Evolutionary conservation across 192 early-diverging fungal species (phyloP).

Genomic region (Coemansia guatemalensis): DNA sequence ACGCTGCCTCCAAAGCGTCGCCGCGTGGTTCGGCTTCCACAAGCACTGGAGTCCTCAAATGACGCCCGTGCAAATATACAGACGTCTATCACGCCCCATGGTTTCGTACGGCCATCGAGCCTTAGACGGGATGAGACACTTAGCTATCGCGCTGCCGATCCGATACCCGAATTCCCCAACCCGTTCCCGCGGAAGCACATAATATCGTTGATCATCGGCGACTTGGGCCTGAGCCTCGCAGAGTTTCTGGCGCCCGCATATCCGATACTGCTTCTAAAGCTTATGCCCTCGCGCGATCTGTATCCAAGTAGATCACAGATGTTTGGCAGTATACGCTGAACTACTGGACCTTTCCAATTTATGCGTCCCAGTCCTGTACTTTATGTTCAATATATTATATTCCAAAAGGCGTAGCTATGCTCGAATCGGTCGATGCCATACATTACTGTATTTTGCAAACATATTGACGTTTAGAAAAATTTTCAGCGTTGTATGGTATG

Average conservation of each 20-base stretch:
- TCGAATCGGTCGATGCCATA: too few relatives aligned
- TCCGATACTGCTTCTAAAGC: conserved; percentile 33
- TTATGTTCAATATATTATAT: too few relatives aligned
- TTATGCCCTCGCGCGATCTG: conserved; percentile 17
- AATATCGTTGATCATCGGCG: conserved; percentile 32
- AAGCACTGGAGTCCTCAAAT: conserved; percentile 21
- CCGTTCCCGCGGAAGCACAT: conserved; percentile 39
- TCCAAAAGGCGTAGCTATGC: too few relatives aligned
- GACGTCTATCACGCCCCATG: conserved; percentile 20
- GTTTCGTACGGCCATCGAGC: conserved; percentile 1
- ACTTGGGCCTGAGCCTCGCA: conserved; percentile 35
- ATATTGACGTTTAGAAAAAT: too few relatives aligned
- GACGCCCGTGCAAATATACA: conserved; percentile 29
- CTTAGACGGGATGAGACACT: conserved; percentile 42
- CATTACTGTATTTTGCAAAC: too few relatives aligned
- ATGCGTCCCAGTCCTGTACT: too few relatives aligned
- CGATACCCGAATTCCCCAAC: conserved; percentile 44
- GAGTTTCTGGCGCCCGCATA: conserved; percentile 38
- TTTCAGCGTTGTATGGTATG: too few relatives aligned
- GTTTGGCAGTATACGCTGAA: conserved; percentile 5
- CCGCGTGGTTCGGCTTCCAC: conserved; percentile 10
- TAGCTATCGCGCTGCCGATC: conserved; percentile 35
- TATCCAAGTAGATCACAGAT: conserved; percentile 7
- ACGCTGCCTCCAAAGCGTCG: conserved; percentile 35
- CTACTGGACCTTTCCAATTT: too few relatives aligned